Percentiles rank a stretch among this genome's conserved stretches.
Conservation (phyloP, 2,329 filamentous ascomycete species). For the Xylariaceae sp. region DNA sequence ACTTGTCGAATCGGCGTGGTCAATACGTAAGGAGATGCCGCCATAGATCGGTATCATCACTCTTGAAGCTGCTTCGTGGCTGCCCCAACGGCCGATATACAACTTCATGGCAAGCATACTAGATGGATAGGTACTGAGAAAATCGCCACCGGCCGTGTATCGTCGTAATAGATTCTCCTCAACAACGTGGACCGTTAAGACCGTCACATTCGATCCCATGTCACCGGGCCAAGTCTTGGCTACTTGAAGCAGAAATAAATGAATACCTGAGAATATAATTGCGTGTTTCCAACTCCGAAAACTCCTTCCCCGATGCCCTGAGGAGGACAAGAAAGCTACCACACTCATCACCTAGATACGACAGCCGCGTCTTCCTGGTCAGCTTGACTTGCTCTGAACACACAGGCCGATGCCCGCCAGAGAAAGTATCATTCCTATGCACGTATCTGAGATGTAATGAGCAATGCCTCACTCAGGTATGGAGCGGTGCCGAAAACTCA, state of each 20-base stretch:
- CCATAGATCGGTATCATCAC: too few species aligned
- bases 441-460: constrained; percentile 28
- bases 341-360: not conserved
- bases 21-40: not conserved
- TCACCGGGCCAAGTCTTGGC: not conserved
- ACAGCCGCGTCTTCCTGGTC: not conserved
- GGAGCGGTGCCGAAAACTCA: constrained; percentile 40
- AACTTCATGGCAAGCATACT: not conserved
- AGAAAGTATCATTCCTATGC: constrained; percentile 31
- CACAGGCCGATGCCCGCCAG: constrained; percentile 31
- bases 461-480: not conserved
- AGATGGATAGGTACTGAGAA: not conserved
- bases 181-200: not conserved
- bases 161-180: not conserved
- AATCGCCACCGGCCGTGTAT: not conserved
- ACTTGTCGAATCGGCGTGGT: too few species aligned
- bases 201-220: not conserved
- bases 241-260: not conserved
- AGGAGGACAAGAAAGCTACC: not conserved
- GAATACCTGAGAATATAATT: not conserved
- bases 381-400: constrained; percentile 31
- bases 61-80: too few species aligned
- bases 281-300: not conserved
- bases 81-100: not conserved
- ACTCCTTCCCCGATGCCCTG: not conserved